Base-by-base conservation (phyloP, 352 stramenopile genomes). In the Globisporangium nagaii region DNA sequence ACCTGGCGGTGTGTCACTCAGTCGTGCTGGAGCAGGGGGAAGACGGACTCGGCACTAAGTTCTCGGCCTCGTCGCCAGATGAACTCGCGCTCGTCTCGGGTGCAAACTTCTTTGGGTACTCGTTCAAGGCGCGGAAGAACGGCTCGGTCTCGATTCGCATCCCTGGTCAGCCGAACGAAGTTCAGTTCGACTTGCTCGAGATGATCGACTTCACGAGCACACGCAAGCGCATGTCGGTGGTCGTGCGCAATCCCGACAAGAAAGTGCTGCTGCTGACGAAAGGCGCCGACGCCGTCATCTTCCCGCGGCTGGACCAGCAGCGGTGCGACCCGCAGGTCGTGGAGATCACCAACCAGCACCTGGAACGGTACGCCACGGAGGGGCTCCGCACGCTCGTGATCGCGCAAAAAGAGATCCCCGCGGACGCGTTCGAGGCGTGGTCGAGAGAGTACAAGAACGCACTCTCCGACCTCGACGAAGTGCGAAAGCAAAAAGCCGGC, bases 151-250 rank as follows among this genome's bases (percentile, higher is more conserved):
- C 66, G 4, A 87, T 93, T 41, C 58, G 60, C 5, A 53, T 77
- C 6, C 81, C 79, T 2, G 56, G 54, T 24, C 40, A 42, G 1
- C 44, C 50, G 12, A 27, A 67, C 22, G 79, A 84, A 17, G 60
- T 83, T 2, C 57, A 71, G n/a, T 97, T 88, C 52, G 73, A 91
- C 31, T 66, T 98, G 27, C 75, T 99, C 35, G 92, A 97, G 39
- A 87, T 98, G 55, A 98, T 99, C 62, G 96, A 98, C 58, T 99
- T 99, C 69, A 97, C 97, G 48, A 98, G 90, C 47, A 88, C 96
- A n/a, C 78, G 97, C 27, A 99, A 99, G 72, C 77, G 97, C 48
- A 99, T 99, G 96, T 98, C 93, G 5, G 95, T 99, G 19, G 68
- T 99, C n/a, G 83, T 98, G 12, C 75, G 93, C 35, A 84, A 77